Evolutionary conservation across 2,329 filamentous ascomycete genomes (phyloP).

Genomic region (Metarhizium humberi): DNA sequence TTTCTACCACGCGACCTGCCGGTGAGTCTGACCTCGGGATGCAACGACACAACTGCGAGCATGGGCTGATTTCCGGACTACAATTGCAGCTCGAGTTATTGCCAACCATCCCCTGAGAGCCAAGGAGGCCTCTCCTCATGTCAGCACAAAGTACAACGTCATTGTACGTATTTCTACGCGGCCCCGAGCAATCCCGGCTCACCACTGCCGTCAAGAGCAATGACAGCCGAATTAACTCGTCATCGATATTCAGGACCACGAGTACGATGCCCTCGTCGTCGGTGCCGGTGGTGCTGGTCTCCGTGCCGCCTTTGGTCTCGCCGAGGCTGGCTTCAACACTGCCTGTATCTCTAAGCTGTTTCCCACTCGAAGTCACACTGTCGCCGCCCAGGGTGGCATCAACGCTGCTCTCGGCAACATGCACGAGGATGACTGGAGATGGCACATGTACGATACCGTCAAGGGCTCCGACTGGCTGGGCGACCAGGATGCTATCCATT

Average conservation of each 20-base stretch:
- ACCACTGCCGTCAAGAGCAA: conserved; percentile 18
- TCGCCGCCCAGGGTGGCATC: conserved; percentile 75
- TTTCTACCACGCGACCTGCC: conserved; percentile 77
- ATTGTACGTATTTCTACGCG: conserved; percentile 53
- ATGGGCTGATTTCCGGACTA: not conserved
- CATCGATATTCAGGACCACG: conserved; percentile 63
- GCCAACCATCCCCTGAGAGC: conserved; percentile 78
- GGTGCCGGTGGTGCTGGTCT: conserved; percentile 75
- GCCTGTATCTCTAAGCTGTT: conserved; percentile 83
- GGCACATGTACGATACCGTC: conserved; percentile 99
- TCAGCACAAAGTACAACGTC: conserved; percentile 86
- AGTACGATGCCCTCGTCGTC: conserved; percentile 96
- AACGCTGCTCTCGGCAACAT: conserved; percentile 88
- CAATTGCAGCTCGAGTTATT: conserved; percentile 64
- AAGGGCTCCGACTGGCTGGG: conserved; percentile 97
- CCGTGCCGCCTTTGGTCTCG: conserved; percentile 75
- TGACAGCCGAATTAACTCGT: conserved; percentile 24
- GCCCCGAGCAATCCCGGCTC: not conserved
- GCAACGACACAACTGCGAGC: not conserved
- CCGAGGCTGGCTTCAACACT: conserved; percentile 83
- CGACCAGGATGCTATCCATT: conserved; percentile 96
- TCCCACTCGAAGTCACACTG: conserved; percentile 77
- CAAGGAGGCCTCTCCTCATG: conserved; percentile 82
- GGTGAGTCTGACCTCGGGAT: conserved; percentile 40
- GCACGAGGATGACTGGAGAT: conserved; percentile 97